Evolutionary conservation across 495 filamentous ascomycete species (phyloP).

Genomic region (Penicillium cataractarum): DNA sequence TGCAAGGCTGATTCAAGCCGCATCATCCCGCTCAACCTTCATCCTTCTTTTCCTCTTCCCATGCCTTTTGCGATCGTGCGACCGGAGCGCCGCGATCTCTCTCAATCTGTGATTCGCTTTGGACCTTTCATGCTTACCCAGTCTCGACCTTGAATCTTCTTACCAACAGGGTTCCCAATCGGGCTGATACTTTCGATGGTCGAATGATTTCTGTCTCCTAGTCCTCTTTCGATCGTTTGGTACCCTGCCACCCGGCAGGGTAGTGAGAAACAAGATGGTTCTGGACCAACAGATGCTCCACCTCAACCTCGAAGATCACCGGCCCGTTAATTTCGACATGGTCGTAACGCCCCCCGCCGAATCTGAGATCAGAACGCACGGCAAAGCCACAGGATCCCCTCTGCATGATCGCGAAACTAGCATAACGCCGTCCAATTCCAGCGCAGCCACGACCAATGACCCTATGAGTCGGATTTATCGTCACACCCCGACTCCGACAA

Average conservation of each 20-base stretch:
- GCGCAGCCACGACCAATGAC: slow-evolving; percentile 5
- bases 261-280: slow-evolving; percentile 19
- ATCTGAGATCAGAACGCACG: slow-evolving; percentile 14
- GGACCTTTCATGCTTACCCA: neutral
- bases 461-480: slow-evolving; percentile 47
- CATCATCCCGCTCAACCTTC: neutral
- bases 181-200: neutral
- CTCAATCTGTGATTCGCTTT: neutral
- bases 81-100: neutral
- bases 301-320: slow-evolving; percentile 26
- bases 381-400: slow-evolving; percentile 3
- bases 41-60: neutral
- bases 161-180: neutral
- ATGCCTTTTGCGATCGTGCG: neutral
- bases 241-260: slow-evolving; percentile 17
- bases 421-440: neutral
- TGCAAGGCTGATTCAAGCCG: neutral
- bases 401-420: neutral
- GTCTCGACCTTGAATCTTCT: neutral
- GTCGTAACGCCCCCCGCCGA: slow-evolving; percentile 34
- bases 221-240: neutral
- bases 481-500: slow-evolving; percentile 51
- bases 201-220: neutral
- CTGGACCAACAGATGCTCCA: slow-evolving; percentile 34
- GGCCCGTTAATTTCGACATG: slow-evolving; percentile 19